Evolutionary conservation across 495 filamentous ascomycete species (phyloP).

Genomic region (Aspergillus saccharolyticus): DNA sequence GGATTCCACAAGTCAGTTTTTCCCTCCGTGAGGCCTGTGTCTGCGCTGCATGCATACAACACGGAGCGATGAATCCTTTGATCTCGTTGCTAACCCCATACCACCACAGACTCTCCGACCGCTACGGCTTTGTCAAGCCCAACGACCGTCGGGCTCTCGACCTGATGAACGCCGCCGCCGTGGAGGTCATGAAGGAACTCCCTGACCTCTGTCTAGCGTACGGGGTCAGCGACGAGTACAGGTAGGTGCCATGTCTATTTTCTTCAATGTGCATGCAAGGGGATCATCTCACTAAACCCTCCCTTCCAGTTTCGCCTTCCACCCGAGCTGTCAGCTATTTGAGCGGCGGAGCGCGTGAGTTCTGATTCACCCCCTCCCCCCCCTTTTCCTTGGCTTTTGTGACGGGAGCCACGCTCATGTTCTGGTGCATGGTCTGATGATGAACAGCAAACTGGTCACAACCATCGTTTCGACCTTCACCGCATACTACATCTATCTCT

Average conservation of each 20-base stretch:
- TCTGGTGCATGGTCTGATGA: too few relatives aligned
- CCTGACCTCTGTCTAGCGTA: conserved; percentile 84
- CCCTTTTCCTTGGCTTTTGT: too few relatives aligned
- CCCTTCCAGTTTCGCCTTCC: conserved; percentile 73
- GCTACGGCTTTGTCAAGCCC: conserved; percentile 82
- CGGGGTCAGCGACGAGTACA: conserved; percentile 91
- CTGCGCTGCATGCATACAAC: too few relatives aligned
- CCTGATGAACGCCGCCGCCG: conserved; percentile 91
- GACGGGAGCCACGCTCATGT: too few relatives aligned
- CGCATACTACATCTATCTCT: conserved; percentile 79
- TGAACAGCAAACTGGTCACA: conserved; percentile 72
- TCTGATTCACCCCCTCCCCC: neutral
- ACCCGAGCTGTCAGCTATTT: conserved; percentile 73
- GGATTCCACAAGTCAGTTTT: conserved; percentile 80
- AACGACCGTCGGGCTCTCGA: conserved; percentile 84
- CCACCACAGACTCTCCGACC: conserved; percentile 70
- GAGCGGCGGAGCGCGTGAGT: conserved; percentile 77
- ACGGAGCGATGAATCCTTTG: too few relatives aligned
- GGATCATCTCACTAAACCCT: neutral
- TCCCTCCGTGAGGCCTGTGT: too few relatives aligned
- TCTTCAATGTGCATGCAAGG: neutral
- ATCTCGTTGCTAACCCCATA: neutral
- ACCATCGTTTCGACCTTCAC: conserved; percentile 91
- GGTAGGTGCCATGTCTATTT: conserved; percentile 54
- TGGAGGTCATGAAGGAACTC: conserved; percentile 74